Evolutionary conservation across 306 rosid species (phyloP).

Genomic region (Astragalus glycyphyllos): DNA sequence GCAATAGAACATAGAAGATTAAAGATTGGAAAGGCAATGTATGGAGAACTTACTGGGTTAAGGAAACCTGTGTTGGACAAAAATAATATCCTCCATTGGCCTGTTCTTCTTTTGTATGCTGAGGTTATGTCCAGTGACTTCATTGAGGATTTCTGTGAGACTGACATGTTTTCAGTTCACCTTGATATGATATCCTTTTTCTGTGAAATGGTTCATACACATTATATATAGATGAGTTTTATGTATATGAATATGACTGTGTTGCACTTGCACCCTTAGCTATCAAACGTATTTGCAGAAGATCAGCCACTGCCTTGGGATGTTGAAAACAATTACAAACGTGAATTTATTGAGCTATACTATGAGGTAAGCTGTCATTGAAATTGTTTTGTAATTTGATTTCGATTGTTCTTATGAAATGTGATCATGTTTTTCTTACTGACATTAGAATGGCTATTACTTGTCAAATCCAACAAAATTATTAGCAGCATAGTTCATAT

Average conservation of each 20-base stretch:
- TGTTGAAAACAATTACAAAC: conserved; percentile 67
- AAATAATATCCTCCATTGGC: conserved; percentile 87
- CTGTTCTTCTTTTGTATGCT: conserved; percentile 91
- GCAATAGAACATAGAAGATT: conserved; percentile 70
- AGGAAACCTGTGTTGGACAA: conserved; percentile 74
- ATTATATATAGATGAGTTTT: conserved; percentile 6
- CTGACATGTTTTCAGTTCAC: conserved; percentile 84
- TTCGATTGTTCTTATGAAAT: conserved; percentile 22
- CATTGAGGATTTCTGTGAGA: conserved; percentile 94
- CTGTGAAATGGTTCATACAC: conserved; percentile 21
- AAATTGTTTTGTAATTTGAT: conserved; percentile 30
- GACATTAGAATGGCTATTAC: conserved; percentile 2
- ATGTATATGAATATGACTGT: conserved; percentile 26
- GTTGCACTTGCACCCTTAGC: conserved; percentile 73
- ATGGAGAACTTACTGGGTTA: conserved; percentile 74
- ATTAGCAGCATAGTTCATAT: conserved; percentile 18
- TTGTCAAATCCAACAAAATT: neutral
- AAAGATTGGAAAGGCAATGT: conserved; percentile 80
- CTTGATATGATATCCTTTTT: conserved; percentile 95
- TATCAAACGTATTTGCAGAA: conserved; percentile 81
- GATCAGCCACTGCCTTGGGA: conserved; percentile 84
- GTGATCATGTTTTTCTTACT: conserved; percentile 21
- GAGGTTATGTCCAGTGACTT: conserved; percentile 98
- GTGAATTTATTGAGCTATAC: conserved; percentile 72
- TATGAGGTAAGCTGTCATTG: conserved; percentile 66